These are phyloP conservation scores for Pycnococcus provasolii DNA, from an alignment of 139 green algal genomes.

Conservation along the genomic window DNA sequence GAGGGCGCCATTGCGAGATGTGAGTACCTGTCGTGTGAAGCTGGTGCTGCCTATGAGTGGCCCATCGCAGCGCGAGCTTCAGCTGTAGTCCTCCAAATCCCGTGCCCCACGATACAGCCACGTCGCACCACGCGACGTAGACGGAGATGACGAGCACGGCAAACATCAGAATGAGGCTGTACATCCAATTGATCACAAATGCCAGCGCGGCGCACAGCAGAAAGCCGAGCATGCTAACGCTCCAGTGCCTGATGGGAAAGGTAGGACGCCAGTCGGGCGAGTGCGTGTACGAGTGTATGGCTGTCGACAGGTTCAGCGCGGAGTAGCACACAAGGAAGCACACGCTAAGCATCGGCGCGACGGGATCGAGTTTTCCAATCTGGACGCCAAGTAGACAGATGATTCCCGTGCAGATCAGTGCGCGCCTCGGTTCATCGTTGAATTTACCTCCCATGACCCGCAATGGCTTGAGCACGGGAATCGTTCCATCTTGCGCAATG, in stretches of 20 bases:
- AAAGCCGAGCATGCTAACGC: conserved; percentile 4
- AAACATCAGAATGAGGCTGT: conserved; percentile 4
- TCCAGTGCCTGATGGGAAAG: conserved; percentile 17
- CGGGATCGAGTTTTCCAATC: conserved; percentile 22
- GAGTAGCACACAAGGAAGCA: conserved; percentile 27
- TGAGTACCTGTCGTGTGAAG: background rate
- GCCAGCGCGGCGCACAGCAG: conserved; percentile 11
- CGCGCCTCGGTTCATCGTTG: conserved; percentile 8
- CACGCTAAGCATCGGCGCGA: conserved; percentile 18
- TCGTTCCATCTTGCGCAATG: conserved; percentile 17
- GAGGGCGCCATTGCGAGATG: conserved; percentile 14
- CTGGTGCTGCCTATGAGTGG: conserved; percentile 4
- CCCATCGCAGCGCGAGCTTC: conserved; percentile 11
- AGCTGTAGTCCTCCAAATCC: conserved; percentile 18
- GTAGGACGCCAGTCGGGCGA: conserved; percentile 19
- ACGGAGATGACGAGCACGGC: conserved; percentile 9
- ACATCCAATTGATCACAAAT: conserved; percentile 25
- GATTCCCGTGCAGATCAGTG: conserved; percentile 6
- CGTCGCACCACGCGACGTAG: conserved; percentile 16
- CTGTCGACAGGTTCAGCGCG: conserved; percentile 16
- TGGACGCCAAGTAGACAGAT: conserved; percentile 4
- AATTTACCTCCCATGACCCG: background rate
- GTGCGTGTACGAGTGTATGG: background rate
- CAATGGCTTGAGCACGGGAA: conserved; percentile 10
- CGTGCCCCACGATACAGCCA: conserved; percentile 19